phyloP scores from a whole-genome alignment of 2,329 filamentous ascomycete genomes.

The Trichoderma simmonsii region DNA sequence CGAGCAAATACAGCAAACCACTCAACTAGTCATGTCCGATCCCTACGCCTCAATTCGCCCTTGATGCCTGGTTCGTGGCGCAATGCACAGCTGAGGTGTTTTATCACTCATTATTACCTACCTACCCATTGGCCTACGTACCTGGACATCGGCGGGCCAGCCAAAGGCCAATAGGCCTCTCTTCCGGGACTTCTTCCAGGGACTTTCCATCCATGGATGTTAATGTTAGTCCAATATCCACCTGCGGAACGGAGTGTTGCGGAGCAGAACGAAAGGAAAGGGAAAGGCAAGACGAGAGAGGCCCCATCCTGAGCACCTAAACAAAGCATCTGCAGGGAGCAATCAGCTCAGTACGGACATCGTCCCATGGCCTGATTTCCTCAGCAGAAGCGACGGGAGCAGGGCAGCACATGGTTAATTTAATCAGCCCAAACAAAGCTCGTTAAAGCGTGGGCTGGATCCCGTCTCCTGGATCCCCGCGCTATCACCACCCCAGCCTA shows the following conservation, averaged over 20 bases:
- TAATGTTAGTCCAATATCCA: neutral
- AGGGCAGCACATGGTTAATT: neutral
- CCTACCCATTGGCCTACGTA: neutral
- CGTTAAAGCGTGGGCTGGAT: neutral
- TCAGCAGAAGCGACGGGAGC: neutral
- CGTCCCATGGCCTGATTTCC: slow-evolving; percentile 3
- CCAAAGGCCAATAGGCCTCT: neutral
- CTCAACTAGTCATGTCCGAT: neutral
- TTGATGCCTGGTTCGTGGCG: neutral
- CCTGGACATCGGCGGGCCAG: neutral
- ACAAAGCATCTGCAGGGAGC: neutral
- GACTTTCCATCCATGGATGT: neutral
- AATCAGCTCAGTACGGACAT: neutral
- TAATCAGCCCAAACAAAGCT: slow-evolving; percentile 1
- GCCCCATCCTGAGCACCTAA: neutral
- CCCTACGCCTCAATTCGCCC: neutral
- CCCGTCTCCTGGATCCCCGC: neutral
- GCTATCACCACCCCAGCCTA: neutral
- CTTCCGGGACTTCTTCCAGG: neutral
- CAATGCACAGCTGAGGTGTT: neutral
- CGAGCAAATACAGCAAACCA: neutral
- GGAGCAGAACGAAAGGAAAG: neutral
- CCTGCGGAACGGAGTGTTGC: neutral
- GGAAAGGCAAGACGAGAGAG: neutral
- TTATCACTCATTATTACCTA: neutral